These are phyloP conservation scores for Haplosporangium sp. DNA, from an alignment of 371 early-diverging fungal species.

Conservation along the genomic window DNA sequence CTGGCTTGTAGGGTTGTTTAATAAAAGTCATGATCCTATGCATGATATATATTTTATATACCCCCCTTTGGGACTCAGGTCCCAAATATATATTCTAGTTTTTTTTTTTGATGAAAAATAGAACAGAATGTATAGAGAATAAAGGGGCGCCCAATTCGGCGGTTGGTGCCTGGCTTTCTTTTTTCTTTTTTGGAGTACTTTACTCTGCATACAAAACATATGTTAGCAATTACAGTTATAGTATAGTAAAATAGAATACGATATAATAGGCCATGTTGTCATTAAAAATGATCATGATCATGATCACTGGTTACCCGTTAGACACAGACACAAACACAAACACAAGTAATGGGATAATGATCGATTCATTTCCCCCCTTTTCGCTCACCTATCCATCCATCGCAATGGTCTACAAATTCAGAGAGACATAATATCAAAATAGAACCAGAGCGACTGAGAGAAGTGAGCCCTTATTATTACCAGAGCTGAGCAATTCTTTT, in stretches of 20 bases:
- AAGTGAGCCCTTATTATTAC: too few species aligned
- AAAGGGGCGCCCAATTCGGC: neutral
- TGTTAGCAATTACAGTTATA: too few species aligned
- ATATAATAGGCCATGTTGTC: neutral
- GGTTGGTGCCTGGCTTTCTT: neutral
- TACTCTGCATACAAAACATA: too few species aligned
- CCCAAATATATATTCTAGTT: too few species aligned
- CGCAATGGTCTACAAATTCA: too few species aligned
- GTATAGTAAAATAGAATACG: too few species aligned
- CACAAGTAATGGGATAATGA: neutral
- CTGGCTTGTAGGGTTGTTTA: neutral
- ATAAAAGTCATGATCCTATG: too few species aligned
- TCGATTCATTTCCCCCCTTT: neutral
- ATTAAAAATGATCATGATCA: conserved; percentile 2
- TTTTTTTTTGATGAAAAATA: neutral
- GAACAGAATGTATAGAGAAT: neutral
- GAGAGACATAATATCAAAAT: too few species aligned
- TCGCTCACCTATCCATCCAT: too few species aligned
- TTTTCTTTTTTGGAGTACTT: too few species aligned
- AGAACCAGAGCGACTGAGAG: too few species aligned
- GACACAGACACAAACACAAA: neutral
- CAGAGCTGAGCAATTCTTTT: too few species aligned
- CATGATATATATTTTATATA: neutral
- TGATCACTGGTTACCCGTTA: conserved; percentile 4
- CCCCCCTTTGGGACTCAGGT: neutral